Conservation (phyloP, 441 rosid species). For the Manihot esculenta region DNA sequence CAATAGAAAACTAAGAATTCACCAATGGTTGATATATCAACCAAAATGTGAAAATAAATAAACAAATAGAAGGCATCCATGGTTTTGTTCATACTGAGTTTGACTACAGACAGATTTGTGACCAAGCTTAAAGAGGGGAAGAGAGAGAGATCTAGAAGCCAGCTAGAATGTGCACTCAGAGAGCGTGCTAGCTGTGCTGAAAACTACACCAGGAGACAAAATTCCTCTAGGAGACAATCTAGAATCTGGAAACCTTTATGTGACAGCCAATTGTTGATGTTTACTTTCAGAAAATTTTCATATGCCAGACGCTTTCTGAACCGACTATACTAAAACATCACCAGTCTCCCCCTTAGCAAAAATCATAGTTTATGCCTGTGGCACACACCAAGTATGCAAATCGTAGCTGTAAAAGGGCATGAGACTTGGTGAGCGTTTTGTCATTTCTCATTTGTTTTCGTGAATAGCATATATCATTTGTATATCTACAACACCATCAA, state of each 20-base stretch:
- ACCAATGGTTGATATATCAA: neutral
- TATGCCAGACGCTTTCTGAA: neutral
- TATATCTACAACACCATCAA: neutral
- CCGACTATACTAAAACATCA: neutral
- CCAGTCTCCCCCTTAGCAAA: neutral
- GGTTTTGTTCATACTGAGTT: neutral
- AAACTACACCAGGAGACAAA: neutral
- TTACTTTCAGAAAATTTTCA: neutral
- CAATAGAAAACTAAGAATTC: neutral
- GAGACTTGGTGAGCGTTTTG: too few species aligned
- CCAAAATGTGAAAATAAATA: neutral
- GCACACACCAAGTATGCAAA: neutral
- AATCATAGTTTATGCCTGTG: neutral
- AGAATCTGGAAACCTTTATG: neutral
- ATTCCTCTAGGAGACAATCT: neutral
- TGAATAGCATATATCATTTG: neutral
- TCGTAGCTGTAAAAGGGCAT: too few species aligned
- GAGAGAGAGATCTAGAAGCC: neutral
- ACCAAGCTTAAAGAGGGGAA: neutral
- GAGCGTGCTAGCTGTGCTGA: neutral
- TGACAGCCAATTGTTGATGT: neutral
- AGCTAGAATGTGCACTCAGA: neutral
- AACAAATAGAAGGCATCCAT: neutral
- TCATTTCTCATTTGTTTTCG: neutral
- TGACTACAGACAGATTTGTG: neutral